A percentile compares a stretch with the other conserved stretches of the same genome.
phyloP scores from a whole-genome alignment of 345 rosid species.

The Lagerstroemia speciosa region DNA sequence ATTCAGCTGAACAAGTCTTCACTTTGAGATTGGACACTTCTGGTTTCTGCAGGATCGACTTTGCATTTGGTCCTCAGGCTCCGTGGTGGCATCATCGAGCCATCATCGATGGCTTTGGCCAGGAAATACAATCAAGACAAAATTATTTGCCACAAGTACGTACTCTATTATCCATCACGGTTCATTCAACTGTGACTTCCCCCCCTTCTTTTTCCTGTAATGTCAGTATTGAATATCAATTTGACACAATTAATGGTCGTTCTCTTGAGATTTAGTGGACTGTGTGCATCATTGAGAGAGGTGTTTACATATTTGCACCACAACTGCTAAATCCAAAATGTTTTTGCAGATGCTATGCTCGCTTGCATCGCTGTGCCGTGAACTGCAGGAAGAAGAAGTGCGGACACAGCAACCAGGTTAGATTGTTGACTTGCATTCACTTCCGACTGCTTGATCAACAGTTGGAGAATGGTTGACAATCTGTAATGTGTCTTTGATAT shows the following conservation, averaged over 20 bases:
- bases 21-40: not conserved
- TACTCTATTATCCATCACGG: not conserved
- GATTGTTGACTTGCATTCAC: not conserved
- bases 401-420: slow-evolving; percentile 98
- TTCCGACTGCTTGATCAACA: not conserved
- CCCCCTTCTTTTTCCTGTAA: no score
- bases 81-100: slow-evolving; percentile 71
- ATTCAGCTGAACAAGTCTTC: not conserved
- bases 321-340: not conserved
- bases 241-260: not conserved
- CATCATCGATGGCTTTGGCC: slow-evolving; percentile 66
- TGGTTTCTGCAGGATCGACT: slow-evolving; percentile 39
- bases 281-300: not conserved
- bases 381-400: slow-evolving; percentile 99
- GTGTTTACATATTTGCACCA: not conserved
- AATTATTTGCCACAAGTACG: slow-evolving; percentile 78
- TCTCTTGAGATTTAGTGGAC: not conserved
- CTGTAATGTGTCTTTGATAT: not conserved
- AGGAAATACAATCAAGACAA: slow-evolving; percentile 66
- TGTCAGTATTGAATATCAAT: not conserved
- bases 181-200: not conserved
- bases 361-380: slow-evolving; percentile 91
- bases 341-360: slow-evolving; percentile 70
- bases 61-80: slow-evolving; percentile 69
- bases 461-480: no score